Evolutionary conservation across 2,329 filamentous ascomycete genomes (phyloP), one percentile per base, ranked within the genome.

Genomic region (Thielaviopsis euricoi): DNA sequence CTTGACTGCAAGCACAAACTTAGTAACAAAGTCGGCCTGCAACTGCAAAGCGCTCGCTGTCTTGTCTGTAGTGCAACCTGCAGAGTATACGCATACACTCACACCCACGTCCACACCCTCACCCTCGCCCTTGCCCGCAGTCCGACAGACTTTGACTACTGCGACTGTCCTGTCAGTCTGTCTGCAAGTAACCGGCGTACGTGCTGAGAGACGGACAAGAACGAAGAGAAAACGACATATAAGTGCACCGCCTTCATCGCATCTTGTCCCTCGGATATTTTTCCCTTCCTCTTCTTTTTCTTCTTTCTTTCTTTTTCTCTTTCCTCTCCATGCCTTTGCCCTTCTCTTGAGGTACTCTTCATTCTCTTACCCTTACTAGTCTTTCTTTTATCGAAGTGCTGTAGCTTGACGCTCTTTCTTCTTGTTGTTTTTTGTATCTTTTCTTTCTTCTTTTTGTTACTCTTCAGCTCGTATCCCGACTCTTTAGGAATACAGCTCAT

Each of bases 271-370:
- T 10, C n/a, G 43, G 43, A 48, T 6, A 48, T 48, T 48, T 10
- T 48, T 48, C n/a, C 43, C 52, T 25, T 52, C 25, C 50, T 43
- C 52, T 52, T 46, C 40, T 60, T 59, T 49, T 58, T 56, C 29
- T 58, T 49, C 57, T 37, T 37, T 48, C 26, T 57, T 22, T 56
- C 57, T n/a, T n/a, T 49, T 58, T 56, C 29, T 58, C 49, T 58
- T 37, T 37, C 52, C 26, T 57, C 26, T 56, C 57, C 55, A 60
- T 56, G 57, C 57, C 52, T 55, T 59, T 63, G 57, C 61, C 61
- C 58, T 58, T 58, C 61, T 64, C 49, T 58, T 52, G 53, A 53
- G 49, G 29, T 55, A 61, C 57, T 58, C 62, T 67, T 63, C 69
- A 68, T 64, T 51, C 60, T 58, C 59, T 61, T 62, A 57, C 58